Evolutionary conservation across 2,329 filamentous ascomycete species (phyloP).

Genomic region (Hansfordia pulvinata): DNA sequence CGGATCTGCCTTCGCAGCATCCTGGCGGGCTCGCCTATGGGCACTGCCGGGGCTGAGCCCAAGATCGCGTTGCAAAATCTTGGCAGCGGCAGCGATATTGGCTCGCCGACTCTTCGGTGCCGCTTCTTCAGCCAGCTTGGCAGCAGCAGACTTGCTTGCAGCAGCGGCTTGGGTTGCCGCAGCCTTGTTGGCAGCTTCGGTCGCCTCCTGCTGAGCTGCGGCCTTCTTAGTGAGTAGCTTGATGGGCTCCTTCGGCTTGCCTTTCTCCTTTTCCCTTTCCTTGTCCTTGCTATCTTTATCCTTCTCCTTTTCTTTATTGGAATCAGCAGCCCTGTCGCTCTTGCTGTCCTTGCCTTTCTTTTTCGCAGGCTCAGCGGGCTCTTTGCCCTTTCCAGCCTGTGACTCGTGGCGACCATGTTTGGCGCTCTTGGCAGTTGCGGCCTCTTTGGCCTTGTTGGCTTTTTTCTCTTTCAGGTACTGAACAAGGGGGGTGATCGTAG

Average conservation of each 20-base stretch:
- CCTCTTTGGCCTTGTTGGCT: constrained; percentile 53
- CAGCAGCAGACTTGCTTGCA: constrained; percentile 13
- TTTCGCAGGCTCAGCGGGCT: constrained; percentile 29
- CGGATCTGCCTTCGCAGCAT: constrained; percentile 41
- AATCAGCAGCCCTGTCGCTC: constrained; percentile 46
- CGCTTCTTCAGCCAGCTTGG: constrained; percentile 18
- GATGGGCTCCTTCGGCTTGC: constrained; percentile 44
- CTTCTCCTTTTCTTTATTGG: constrained; percentile 48
- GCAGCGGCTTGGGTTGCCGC: constrained; percentile 19
- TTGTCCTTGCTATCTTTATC: constrained; percentile 13
- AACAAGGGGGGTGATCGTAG: constrained; percentile 76
- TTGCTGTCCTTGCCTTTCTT: constrained; percentile 49
- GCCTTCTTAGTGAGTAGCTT: constrained; percentile 50
- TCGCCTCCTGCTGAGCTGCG: constrained; percentile 28
- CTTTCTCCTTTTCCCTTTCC: constrained; percentile 34
- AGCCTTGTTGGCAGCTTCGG: constrained; percentile 29
- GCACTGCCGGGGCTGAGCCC: constrained; percentile 50
- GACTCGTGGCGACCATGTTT: constrained; percentile 45
- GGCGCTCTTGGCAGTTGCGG: constrained; percentile 34
- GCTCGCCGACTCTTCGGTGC: constrained; percentile 41
- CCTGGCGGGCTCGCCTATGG: constrained; percentile 44
- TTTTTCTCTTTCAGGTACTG: constrained; percentile 89
- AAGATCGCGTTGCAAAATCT: constrained; percentile 52
- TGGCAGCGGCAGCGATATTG: constrained; percentile 49
- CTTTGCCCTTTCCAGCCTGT: constrained; percentile 33